A percentile compares a stretch with the other conserved stretches of the same genome.
phyloP scores from a whole-genome alignment of 495 filamentous ascomycete species.

The Aspergillus sclerotiicarbonarius region DNA sequence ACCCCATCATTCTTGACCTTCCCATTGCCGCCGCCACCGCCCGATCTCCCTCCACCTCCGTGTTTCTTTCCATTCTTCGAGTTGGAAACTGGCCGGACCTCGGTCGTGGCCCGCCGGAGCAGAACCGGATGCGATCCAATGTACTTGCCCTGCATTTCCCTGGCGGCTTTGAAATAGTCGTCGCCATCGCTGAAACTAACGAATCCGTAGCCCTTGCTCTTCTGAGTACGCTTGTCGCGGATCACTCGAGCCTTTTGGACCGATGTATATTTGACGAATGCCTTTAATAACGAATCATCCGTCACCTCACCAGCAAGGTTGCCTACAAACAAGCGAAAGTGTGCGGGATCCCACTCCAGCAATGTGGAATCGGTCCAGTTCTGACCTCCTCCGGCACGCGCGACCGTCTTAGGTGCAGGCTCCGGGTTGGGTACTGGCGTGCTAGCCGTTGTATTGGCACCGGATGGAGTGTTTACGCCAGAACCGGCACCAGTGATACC shows the following conservation, averaged over 20 bases:
- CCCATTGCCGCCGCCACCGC: conserved; percentile 29
- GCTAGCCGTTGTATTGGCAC: conserved; percentile 27
- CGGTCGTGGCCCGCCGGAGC: conserved; percentile 82
- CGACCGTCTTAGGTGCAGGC: conserved; percentile 65
- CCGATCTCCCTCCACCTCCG: conserved; percentile 35
- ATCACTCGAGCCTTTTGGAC: conserved; percentile 94
- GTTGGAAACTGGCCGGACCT: conserved; percentile 68
- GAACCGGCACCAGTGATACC: conserved; percentile 22
- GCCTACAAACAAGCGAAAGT: conserved; percentile 92
- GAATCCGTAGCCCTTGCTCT: conserved; percentile 94
- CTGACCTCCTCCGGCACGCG: conserved; percentile 83
- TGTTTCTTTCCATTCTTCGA: conserved; percentile 47
- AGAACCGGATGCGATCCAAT: conserved; percentile 94
- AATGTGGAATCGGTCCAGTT: conserved; percentile 83
- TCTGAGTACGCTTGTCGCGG: conserved; percentile 90
- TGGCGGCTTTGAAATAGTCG: conserved; percentile 89
- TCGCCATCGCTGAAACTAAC: conserved; percentile 94
- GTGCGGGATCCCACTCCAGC: conserved; percentile 93
- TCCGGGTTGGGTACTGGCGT: conserved; percentile 38
- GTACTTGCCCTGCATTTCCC: conserved; percentile 99
- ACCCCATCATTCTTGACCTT: conserved; percentile 62
- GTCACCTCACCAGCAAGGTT: conserved; percentile 99
- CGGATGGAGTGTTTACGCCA: conserved; percentile 46
- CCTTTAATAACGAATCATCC: conserved; percentile 91
- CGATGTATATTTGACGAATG: conserved; percentile 82